Evolutionary conservation across 768 basidiomycete genomes (phyloP).

Genomic region (Pluteus cervinus): DNA sequence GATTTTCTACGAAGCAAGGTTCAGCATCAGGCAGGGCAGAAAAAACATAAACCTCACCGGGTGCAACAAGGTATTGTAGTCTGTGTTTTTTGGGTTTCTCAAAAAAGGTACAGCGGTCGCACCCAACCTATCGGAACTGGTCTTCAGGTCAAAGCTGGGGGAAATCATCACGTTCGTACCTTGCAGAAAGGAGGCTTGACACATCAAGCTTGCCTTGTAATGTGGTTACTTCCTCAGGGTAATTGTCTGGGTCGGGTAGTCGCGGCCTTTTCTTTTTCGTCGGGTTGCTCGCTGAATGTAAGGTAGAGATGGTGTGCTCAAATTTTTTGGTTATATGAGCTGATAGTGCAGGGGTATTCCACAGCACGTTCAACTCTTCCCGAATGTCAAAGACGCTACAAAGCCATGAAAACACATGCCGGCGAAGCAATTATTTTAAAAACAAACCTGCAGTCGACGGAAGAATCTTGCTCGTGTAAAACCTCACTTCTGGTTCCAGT

Average conservation of each 20-base stretch:
- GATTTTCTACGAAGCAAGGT: slow-evolving; percentile 17
- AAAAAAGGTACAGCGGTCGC: slow-evolving; percentile 55
- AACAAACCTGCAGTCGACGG: no score
- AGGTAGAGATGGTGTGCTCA: slow-evolving; percentile 33
- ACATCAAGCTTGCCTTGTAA: slow-evolving; percentile 47
- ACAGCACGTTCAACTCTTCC: slow-evolving; percentile 34
- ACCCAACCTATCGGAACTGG: slow-evolving; percentile 41
- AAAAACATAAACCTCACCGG: slow-evolving; percentile 34
- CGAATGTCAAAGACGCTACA: slow-evolving; percentile 50
- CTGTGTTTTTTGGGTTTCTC: slow-evolving; percentile 57
- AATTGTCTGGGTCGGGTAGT: slow-evolving; percentile 31
- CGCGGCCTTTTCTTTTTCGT: slow-evolving; percentile 22
- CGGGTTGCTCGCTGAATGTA: slow-evolving; percentile 24
- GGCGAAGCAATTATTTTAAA: no score
- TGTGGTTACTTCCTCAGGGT: slow-evolving; percentile 37
- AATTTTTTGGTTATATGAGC: slow-evolving; percentile 51
- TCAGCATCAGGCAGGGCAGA: no score
- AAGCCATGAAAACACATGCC: background rate
- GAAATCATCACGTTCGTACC: no score
- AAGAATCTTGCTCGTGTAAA: slow-evolving; percentile 5
- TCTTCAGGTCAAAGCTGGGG: no score
- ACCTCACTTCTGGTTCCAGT: no score
- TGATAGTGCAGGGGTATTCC: slow-evolving; percentile 52
- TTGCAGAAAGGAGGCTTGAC: slow-evolving; percentile 54
- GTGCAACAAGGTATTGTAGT: slow-evolving; percentile 51